Evolutionary conservation across 441 rosid species (phyloP).

Genomic region (Arabidopsis lyrata): DNA sequence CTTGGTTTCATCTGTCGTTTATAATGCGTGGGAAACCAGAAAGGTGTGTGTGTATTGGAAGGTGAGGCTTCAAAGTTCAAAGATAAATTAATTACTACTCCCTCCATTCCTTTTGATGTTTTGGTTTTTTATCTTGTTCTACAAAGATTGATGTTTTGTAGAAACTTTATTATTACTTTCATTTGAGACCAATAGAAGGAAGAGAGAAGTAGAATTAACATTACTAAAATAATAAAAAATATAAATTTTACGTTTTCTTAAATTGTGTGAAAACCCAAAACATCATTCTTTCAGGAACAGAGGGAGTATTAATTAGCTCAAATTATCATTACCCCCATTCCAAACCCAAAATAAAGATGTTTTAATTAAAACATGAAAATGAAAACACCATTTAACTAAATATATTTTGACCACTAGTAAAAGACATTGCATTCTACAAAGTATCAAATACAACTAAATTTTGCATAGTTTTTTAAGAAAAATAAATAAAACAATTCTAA

Average conservation of each 20-base stretch:
- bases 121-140: too few species aligned
- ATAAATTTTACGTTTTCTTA: too few species aligned
- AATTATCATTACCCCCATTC: not conserved
- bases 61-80: constrained; percentile 40
- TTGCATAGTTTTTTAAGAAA: not conserved
- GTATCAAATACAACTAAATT: not conserved
- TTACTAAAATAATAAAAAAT: too few species aligned
- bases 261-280: too few species aligned
- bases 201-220: too few species aligned
- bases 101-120: too few species aligned
- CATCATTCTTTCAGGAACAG: too few species aligned
- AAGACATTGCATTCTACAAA: not conserved
- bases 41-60: constrained; percentile 38
- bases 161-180: too few species aligned
- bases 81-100: too few species aligned
- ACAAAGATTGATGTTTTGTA: too few species aligned
- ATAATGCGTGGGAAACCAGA: constrained; percentile 49
- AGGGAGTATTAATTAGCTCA: not conserved
- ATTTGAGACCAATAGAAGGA: too few species aligned
- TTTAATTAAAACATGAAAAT: not conserved
- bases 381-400: not conserved
- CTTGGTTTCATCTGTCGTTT: constrained; percentile 26
- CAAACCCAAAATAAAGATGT: not conserved
- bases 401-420: not conserved
- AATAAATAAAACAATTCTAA: not conserved